Base-by-base conservation (phyloP, 768 basidiomycete genomes). In the Strobilomyces dryophilus region DNA sequence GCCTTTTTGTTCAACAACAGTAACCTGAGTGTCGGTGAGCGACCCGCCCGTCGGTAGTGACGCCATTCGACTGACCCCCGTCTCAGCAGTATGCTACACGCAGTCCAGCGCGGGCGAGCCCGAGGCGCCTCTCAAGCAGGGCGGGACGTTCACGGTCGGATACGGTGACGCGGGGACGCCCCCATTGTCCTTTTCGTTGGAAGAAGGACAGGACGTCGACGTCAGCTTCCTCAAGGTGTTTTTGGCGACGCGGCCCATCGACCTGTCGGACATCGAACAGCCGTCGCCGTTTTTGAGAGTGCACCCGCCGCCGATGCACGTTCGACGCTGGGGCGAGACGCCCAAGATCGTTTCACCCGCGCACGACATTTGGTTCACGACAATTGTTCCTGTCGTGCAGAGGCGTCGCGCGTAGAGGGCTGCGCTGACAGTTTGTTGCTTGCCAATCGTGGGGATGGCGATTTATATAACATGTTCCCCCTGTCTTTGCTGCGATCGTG, bases 221-320 rank as follows among this genome's bases (percentile, higher is more conserved):
- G 63, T 79, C 3, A 73, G 76, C 8, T 75, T 72, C 49, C 67
- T 79, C 46, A 77, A 76, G 51, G 55, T 79, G 8, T 79, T 73
- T 52, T 53, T 79, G 18, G 64, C 76, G 15, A 74, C 72, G 1
- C 52, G 52, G 0, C 68, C 69, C 5, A 59, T 70, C 35, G 71
- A 74, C 56, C 63, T 77, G 48, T 58, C 63, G 5, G 63, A 61
- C 46, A 64, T 79, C 4, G 34, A 45, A 2, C 76, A 74, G 45
- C 47, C 60, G 2, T 70, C 68, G 5, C 69, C 75, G 0, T 74
- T 76, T 49, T 27, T 31, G 0, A 24, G 6, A 10, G 56, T 3
- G 45, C 15, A n/a, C 42, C 4, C 49, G 24, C 5, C 21, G 21
- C 26, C 27, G 5, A 14, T 15, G 27, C 27, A n/a, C 6, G n/a